Evolutionary conservation across 139 green algal genomes (phyloP).

Genomic region (Pleodorina starrii): DNA sequence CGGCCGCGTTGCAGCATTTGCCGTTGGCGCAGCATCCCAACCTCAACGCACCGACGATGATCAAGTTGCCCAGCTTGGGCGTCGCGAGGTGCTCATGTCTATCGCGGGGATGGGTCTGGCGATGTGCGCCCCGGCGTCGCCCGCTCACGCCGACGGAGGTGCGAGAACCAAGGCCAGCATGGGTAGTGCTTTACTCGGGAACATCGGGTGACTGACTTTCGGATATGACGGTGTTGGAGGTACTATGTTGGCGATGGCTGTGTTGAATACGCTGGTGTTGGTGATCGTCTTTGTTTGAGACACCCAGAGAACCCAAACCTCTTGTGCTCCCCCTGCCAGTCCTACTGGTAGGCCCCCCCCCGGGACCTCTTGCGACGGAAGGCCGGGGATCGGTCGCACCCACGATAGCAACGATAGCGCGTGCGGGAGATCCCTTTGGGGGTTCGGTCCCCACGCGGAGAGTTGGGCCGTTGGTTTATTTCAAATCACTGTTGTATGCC

Average conservation of each 20-base stretch:
- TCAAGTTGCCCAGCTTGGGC: neutral
- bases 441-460: too few relatives aligned
- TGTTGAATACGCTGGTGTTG: neutral
- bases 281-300: neutral
- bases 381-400: too few relatives aligned
- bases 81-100: slow-evolving; percentile 3
- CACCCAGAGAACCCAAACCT: neutral
- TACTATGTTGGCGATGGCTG: neutral
- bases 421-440: too few relatives aligned
- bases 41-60: neutral
- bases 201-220: too few relatives aligned
- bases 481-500: too few relatives aligned
- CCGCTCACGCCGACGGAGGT: slow-evolving; percentile 21
- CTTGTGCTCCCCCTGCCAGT: neutral
- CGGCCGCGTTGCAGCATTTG: neutral
- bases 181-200: neutral
- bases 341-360: neutral
- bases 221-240: too few relatives aligned
- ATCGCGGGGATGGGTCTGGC: slow-evolving; percentile 10
- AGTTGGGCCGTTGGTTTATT: too few relatives aligned
- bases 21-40: neutral
- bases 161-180: neutral
- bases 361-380: too few relatives aligned
- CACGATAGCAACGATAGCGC: too few relatives aligned
- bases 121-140: neutral